Evolutionary conservation across 768 basidiomycete species (phyloP), one percentile per base, ranked within the genome.

Genomic region (Exsudoporus frostii): DNA sequence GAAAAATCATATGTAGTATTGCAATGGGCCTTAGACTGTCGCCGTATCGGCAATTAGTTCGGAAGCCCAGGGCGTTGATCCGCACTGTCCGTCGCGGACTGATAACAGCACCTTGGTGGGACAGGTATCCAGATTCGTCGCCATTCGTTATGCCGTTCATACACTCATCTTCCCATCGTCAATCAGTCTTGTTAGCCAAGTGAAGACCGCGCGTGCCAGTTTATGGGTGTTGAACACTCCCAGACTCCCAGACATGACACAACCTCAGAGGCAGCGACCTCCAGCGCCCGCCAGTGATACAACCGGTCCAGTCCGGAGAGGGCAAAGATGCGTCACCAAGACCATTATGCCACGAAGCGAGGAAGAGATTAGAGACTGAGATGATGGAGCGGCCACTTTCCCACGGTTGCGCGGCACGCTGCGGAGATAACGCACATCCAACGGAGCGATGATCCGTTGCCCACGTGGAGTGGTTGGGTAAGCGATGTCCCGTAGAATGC

Each of bases 371-470:
- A 10, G 30, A 19, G 8, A 39, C 20, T 10, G 36, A 36, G 46
- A 44, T 13, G 25, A 56, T 60, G 50, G 48, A 54, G 22, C 47
- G 52, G 50, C 39, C 17, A 17, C 38, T 20, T 56, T 54, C 53
- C 30, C 52, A 51, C 29, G 32, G 14, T 25, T 34, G 30, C 7
- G 34, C 36, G 32, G 42, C 36, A 15, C 11, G 5, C 33, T 39
- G 49, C 43, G 51, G 53, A 39, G 50, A 46, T 60, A 47, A 47
- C 24, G 9, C 9, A 30, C 30, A 14, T 15, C 7, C 25, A 15
- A 11, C 14, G 29, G 27, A 34, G 27, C 6, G 22, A 7, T 25
- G 33, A 25, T 34, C 17, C 4, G 17, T 33, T 34, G 10, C 25
- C 3, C 25, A n/a, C 32, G 22, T 34, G 45, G 45, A 36, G 36